These are phyloP conservation scores for Talaromyces sp. DNA, from an alignment of 2,329 filamentous ascomycete species.

Conservation along the genomic window DNA sequence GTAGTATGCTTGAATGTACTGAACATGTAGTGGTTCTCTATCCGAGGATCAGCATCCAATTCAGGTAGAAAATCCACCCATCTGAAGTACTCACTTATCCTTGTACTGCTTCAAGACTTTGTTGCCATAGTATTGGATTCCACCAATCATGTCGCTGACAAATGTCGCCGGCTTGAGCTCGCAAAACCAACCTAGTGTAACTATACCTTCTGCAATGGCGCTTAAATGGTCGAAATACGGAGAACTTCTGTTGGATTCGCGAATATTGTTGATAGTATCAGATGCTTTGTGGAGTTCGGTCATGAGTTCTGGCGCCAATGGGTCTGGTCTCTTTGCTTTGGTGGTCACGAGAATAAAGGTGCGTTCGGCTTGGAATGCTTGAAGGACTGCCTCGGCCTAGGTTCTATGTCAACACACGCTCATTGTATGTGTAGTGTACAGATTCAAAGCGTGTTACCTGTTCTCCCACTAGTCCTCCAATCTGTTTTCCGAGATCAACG, in stretches of 20 bases:
- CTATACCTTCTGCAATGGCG: conserved; percentile 83
- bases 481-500: conserved; percentile 67
- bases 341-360: conserved; percentile 83
- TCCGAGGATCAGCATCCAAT: background rate
- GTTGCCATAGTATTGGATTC: conserved; percentile 92
- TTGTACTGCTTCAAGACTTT: conserved; percentile 87
- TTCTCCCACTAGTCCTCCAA: conserved; percentile 72
- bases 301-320: conserved; percentile 67
- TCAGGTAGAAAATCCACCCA: background rate
- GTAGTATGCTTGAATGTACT: conserved; percentile 92
- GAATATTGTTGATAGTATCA: conserved; percentile 70
- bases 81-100: conserved; percentile 55
- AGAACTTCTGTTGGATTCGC: conserved; percentile 72
- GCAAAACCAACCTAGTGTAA: conserved; percentile 85
- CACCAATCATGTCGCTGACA: conserved; percentile 73
- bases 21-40: conserved; percentile 72
- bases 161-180: conserved; percentile 79
- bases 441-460: conserved; percentile 55
- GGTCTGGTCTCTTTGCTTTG: conserved; percentile 86
- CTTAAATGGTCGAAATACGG: conserved; percentile 75
- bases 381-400: conserved; percentile 52
- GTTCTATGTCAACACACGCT: conserved; percentile 15
- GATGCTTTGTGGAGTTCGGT: conserved; percentile 83
- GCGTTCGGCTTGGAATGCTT: conserved; percentile 76
- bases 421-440: background rate